Conservation (phyloP, 2,329 filamentous ascomycete species). For the Colletotrichum sp. region DNA sequence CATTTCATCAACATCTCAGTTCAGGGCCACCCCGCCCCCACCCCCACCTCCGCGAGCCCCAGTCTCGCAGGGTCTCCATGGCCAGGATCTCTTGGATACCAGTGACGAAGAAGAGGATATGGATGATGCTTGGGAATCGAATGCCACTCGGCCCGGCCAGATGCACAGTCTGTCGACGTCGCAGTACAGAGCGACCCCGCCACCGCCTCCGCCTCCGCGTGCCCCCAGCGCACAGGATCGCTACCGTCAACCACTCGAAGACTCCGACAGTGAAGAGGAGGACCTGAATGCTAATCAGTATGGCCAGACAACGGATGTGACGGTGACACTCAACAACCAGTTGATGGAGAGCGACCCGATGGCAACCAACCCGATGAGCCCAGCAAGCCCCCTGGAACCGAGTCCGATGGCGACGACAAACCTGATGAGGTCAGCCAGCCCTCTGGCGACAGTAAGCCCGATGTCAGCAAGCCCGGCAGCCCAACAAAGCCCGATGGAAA, state of each 20-base stretch:
- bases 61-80: neutral
- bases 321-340: neutral
- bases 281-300: conserved; percentile 12
- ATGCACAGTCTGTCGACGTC: conserved; percentile 11
- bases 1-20: conserved; percentile 21
- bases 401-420: neutral
- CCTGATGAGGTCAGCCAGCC: neutral
- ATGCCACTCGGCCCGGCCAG: conserved; percentile 7
- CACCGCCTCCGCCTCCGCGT: neutral
- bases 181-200: neutral
- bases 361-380: neutral
- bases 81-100: neutral
- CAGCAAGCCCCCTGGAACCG: neutral
- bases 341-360: neutral
- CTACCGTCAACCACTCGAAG: conserved; percentile 1
- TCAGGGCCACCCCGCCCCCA: conserved; percentile 1
- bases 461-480: neutral
- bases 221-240: neutral
- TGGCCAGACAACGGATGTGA: conserved; percentile 10
- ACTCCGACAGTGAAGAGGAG: conserved; percentile 14
- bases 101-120: conserved; percentile 4
- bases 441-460: neutral
- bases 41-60: neutral
- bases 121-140: conserved; percentile 4
- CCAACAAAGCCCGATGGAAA: neutral